Percentiles rank a stretch among this genome's conserved stretches.
These are phyloP conservation scores for Daphne laureola DNA, from an alignment of 441 rosid species.

Conservation along the genomic window DNA sequence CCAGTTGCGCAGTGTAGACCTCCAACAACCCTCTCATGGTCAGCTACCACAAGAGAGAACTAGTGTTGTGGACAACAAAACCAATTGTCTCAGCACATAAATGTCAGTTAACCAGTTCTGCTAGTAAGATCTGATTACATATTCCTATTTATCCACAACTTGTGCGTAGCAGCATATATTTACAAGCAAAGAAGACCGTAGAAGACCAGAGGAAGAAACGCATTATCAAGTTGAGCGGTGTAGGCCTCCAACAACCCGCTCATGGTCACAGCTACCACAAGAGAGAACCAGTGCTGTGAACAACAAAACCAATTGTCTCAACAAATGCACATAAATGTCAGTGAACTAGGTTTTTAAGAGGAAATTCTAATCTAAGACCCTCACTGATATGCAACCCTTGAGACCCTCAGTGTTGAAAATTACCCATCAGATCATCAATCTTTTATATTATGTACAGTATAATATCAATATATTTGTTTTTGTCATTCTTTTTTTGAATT, in stretches of 20 bases:
- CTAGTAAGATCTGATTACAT: too few relatives aligned
- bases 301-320: constrained; percentile 12
- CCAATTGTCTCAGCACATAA: constrained; percentile 11
- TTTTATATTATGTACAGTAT: too few relatives aligned
- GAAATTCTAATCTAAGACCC: too few relatives aligned
- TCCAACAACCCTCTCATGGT: constrained; percentile 78
- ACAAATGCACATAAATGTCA: background rate
- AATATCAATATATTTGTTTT: too few relatives aligned
- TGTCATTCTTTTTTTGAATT: too few relatives aligned
- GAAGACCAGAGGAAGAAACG: constrained; percentile 91
- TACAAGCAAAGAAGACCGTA: constrained; percentile 89
- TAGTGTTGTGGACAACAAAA: constrained; percentile 54
- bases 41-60: constrained; percentile 66
- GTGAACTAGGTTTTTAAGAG: constrained; percentile 13
- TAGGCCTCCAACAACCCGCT: constrained; percentile 95
- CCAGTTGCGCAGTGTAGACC: constrained; percentile 92
- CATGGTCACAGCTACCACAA: constrained; percentile 58
- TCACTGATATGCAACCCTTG: too few relatives aligned
- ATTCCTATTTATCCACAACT: constrained; percentile 1
- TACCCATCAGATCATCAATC: too few relatives aligned
- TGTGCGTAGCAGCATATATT: constrained; percentile 13
- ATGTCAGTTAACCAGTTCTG: too few relatives aligned
- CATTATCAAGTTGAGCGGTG: constrained; percentile 90
- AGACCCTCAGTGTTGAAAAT: too few relatives aligned
- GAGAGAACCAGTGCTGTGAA: constrained; percentile 83